Evolutionary conservation across 139 green algal species (phyloP), one percentile per base, ranked within the genome.

Genomic region (Chlorella sp.): DNA sequence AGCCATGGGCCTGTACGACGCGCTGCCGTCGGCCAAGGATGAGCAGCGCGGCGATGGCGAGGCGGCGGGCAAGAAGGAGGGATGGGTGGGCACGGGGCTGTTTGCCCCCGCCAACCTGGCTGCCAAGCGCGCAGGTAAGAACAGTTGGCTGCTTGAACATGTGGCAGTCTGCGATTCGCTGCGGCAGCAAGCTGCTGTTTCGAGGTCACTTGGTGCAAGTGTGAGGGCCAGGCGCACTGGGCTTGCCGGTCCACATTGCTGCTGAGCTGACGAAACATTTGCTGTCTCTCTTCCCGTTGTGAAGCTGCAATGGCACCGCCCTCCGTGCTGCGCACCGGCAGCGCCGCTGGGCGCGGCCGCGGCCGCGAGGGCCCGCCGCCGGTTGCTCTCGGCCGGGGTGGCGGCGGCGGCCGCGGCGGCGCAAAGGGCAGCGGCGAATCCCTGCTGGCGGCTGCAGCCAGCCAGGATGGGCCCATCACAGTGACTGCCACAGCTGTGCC

Each of bases 1-100:
- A 69, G 63, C 51, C 51, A 60, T 60, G 16, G 83, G 83, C 16
- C 81, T 94, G 0, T 94, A 94, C 36, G 92, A 88, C 7, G 89
- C 92, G 82, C 75, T 94, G 20, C 92, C 92, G 1, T 64, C 87
- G 15, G 90, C 90, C 3, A 93, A 93, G 62, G 80, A 87, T 51
- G 20, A 73, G 74, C 28, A 57, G 28, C 17, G 74, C 55, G 18
- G 74, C 55, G 30, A 60, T 34, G 6, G 76, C 34, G 74, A 81
- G 6, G 74, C 69, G 32, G 56, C 56, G 0, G 76, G 21, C 56
- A 82, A 83, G 64, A 83, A 83, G 63, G 74, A 74, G 16, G 74
- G 51, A 25, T 83, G 74, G 74, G 63, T 36, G 1, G 83, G 83
- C 57, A 83, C 32, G 25, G 74, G 83, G 25, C 44, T 83, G 9